Percentiles rank a stretch among this genome's conserved stretches.
Evolutionary conservation across 352 stramenopile species (phyloP).

Genomic region (Globisporangium barbulae): DNA sequence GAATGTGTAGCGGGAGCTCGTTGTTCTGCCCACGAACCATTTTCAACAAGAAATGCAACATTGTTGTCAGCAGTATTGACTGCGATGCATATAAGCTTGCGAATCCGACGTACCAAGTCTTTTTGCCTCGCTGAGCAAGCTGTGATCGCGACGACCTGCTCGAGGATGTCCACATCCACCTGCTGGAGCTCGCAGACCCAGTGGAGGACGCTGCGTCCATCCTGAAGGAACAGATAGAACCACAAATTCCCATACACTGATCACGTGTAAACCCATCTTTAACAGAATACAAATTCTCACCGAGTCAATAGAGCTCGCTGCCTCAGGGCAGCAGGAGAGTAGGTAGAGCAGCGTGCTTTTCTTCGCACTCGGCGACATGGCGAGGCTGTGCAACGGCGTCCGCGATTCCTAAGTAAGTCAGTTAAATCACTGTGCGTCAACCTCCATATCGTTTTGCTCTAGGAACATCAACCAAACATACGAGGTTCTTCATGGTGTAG

Average conservation of each 20-base stretch:
- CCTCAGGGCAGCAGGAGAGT: constrained; percentile 28
- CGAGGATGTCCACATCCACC: constrained; percentile 27
- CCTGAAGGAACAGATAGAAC: constrained; percentile 18
- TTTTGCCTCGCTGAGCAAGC: constrained; percentile 19
- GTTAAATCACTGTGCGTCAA: not conserved
- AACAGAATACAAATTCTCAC: constrained; percentile 16
- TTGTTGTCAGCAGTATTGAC: not conserved
- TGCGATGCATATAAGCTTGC: not conserved
- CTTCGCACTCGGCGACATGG: constrained; percentile 23
- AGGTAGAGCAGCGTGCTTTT: constrained; percentile 35
- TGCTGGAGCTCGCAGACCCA: constrained; percentile 43
- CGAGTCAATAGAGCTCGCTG: constrained; percentile 31
- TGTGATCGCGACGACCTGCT: constrained; percentile 13
- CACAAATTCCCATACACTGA: not conserved
- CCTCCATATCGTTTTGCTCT: not conserved
- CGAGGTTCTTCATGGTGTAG: constrained; percentile 40
- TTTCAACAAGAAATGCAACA: not conserved
- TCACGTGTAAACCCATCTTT: constrained; percentile 5
- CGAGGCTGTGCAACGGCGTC: constrained; percentile 50
- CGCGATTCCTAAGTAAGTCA: constrained; percentile 23
- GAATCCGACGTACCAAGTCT: constrained; percentile 9
- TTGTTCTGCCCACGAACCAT: constrained; percentile 26
- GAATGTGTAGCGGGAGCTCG: constrained; percentile 53
- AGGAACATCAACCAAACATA: constrained; percentile 8
- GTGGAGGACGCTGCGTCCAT: constrained; percentile 48